Conservation (phyloP, 345 rosid species). For the Schrenkiella parvula region DNA sequence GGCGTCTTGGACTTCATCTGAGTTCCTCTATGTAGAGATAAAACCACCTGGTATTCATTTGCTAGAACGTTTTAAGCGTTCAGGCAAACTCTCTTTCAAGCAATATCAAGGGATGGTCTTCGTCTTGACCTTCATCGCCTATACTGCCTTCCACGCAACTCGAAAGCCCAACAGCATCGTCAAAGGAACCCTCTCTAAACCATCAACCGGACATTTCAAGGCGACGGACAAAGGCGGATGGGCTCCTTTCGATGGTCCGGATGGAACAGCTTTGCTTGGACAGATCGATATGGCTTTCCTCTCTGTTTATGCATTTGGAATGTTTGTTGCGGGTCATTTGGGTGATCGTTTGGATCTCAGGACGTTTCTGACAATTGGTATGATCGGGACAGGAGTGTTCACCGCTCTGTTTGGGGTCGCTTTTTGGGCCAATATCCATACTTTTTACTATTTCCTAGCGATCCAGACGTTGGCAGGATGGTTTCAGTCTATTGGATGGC, state of each 20-base stretch:
- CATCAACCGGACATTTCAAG: constrained; percentile 27
- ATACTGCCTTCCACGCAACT: constrained; percentile 69
- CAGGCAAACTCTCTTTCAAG: constrained; percentile 53
- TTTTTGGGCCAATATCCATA: constrained; percentile 75
- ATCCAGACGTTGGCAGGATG: constrained; percentile 73
- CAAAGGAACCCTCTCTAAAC: constrained; percentile 74
- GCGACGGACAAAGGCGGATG: constrained; percentile 52
- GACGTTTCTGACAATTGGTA: constrained; percentile 69
- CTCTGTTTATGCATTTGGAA: constrained; percentile 65
- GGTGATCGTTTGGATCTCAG: constrained; percentile 83
- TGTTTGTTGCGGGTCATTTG: constrained; percentile 81
- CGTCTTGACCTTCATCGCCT: constrained; percentile 74
- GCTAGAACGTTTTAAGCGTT: constrained; percentile 44
- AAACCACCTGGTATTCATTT: constrained; percentile 65
- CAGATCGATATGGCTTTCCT: constrained; percentile 84
- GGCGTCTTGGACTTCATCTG: constrained; percentile 34
- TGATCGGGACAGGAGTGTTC: constrained; percentile 81
- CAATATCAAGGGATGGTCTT: constrained; percentile 67
- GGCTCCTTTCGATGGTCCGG: constrained; percentile 71
- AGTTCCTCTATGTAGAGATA: constrained; percentile 22
- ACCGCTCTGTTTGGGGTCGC: constrained; percentile 81
- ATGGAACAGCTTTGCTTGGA: constrained; percentile 77
- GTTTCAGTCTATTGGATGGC: constrained; percentile 98
- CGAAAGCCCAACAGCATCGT: constrained; percentile 86
- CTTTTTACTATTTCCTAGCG: constrained; percentile 53